Conservation (phyloP, 768 basidiomycete species). For the Trametes meyenii region DNA sequence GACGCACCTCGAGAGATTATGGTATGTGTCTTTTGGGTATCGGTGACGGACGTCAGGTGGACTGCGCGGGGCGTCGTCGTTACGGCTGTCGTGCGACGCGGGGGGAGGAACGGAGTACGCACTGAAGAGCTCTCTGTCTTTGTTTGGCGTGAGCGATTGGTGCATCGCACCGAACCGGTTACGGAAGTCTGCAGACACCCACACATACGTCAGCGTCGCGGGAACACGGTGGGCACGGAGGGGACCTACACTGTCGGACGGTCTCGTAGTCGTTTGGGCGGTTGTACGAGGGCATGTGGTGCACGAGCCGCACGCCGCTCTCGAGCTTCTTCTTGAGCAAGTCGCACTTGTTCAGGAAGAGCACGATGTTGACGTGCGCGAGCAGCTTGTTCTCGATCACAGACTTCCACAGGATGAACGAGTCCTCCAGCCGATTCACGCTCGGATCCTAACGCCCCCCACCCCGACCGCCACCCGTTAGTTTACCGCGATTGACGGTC, state of each 20-base stretch:
- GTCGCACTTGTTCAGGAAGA: constrained; percentile 85
- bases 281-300: constrained; percentile 73
- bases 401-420: constrained; percentile 71
- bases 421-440: constrained; percentile 82
- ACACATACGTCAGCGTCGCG: not conserved
- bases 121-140: constrained; percentile 75
- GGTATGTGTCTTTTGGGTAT: constrained; percentile 69
- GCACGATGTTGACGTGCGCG: constrained; percentile 71
- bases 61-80: constrained; percentile 43
- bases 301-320: constrained; percentile 70
- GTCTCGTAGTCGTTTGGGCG: constrained; percentile 79
- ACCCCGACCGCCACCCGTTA: not conserved
- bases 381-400: constrained; percentile 77
- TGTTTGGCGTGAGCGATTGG: constrained; percentile 68
- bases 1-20: constrained; percentile 70
- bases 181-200: constrained; percentile 59
- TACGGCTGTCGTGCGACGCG: constrained; percentile 2
- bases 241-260: constrained; percentile 68
- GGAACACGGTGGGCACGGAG: not conserved
- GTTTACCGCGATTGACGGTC: not conserved
- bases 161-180: constrained; percentile 74
- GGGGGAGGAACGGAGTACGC: constrained; percentile 30
- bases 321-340: constrained; percentile 77
- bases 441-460: constrained; percentile 54
- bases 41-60: constrained; percentile 81